Evolutionary conservation across 495 filamentous ascomycete genomes (phyloP).

Genomic region (Saxophila tyrrhenica): DNA sequence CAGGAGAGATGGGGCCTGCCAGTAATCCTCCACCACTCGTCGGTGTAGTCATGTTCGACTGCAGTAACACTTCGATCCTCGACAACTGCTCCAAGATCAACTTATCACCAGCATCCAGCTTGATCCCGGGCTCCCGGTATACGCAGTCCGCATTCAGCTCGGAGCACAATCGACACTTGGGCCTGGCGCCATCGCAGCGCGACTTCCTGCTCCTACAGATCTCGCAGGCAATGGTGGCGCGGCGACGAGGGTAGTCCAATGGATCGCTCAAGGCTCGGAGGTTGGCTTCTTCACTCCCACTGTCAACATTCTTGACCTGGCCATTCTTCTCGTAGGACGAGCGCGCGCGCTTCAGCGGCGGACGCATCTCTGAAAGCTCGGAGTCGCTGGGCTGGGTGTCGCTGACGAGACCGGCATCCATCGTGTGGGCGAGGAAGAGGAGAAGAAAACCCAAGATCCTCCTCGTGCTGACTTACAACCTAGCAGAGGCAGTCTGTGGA

Average conservation of each 20-base stretch:
- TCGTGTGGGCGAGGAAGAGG: not conserved
- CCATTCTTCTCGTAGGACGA: conserved; percentile 10
- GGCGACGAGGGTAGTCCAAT: conserved; percentile 29
- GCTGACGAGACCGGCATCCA: not conserved
- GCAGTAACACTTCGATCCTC: conserved; percentile 66
- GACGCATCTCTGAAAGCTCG: conserved; percentile 3
- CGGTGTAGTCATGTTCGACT: conserved; percentile 47
- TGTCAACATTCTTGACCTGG: not conserved
- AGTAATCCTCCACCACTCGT: conserved; percentile 37
- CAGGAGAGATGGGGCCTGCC: conserved; percentile 45
- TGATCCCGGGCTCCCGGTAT: conserved; percentile 77
- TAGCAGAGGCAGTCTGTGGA: too few species aligned
- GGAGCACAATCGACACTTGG: conserved; percentile 72
- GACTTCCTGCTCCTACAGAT: conserved; percentile 77
- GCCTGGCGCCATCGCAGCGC: conserved; percentile 69
- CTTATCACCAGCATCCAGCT: conserved; percentile 76
- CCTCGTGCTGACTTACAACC: too few species aligned
- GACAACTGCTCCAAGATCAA: conserved; percentile 66
- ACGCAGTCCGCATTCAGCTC: conserved; percentile 74
- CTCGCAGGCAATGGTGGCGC: conserved; percentile 50
- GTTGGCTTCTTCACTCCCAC: conserved; percentile 1
- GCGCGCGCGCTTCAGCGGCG: conserved; percentile 14
- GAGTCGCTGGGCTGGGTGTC: not conserved
- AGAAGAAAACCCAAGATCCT: too few species aligned
- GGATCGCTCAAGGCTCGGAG: conserved; percentile 10